Evolutionary conservation across 331 rosid genomes (phyloP).

Genomic region (Telfairia occidentalis): DNA sequence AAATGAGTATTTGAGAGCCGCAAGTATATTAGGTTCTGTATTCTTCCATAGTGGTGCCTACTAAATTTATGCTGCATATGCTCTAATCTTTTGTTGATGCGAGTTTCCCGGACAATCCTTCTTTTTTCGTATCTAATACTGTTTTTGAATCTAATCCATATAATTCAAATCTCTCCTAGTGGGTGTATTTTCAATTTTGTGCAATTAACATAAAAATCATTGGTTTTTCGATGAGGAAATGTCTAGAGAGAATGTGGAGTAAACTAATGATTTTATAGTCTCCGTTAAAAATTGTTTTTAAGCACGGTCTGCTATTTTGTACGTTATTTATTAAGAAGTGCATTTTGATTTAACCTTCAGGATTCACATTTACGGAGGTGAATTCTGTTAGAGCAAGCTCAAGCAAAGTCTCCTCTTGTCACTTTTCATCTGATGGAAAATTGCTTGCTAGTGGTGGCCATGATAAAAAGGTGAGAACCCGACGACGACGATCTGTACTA

Average conservation of each 20-base stretch:
- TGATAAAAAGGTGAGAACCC: conserved; percentile 67
- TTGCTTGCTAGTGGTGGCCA: conserved; percentile 93
- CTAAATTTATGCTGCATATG: not conserved
- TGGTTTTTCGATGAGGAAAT: not conserved
- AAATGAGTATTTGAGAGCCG: not conserved
- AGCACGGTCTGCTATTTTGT: not conserved
- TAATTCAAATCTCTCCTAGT: not conserved
- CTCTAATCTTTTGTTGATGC: not conserved
- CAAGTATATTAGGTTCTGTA: not conserved
- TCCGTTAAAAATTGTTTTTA: not conserved
- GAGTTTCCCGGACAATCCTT: not conserved
- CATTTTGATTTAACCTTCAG: conserved; percentile 42
- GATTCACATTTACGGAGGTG: conserved; percentile 67
- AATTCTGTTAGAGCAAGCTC: conserved; percentile 63
- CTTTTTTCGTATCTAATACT: not conserved
- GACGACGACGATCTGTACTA: not conserved
- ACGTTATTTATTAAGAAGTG: conserved; percentile 14
- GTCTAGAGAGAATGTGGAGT: not conserved
- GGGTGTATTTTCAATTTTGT: not conserved
- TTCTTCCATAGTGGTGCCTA: not conserved
- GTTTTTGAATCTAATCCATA: not conserved
- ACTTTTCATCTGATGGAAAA: conserved; percentile 96
- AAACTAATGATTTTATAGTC: not conserved
- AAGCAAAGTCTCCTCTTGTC: conserved; percentile 78
- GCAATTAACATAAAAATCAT: not conserved